A percentile compares a stretch with the other conserved stretches of the same genome.
Evolutionary conservation across 495 filamentous ascomycete genomes (phyloP).

Genomic region (Talaromyces thailandensis): DNA sequence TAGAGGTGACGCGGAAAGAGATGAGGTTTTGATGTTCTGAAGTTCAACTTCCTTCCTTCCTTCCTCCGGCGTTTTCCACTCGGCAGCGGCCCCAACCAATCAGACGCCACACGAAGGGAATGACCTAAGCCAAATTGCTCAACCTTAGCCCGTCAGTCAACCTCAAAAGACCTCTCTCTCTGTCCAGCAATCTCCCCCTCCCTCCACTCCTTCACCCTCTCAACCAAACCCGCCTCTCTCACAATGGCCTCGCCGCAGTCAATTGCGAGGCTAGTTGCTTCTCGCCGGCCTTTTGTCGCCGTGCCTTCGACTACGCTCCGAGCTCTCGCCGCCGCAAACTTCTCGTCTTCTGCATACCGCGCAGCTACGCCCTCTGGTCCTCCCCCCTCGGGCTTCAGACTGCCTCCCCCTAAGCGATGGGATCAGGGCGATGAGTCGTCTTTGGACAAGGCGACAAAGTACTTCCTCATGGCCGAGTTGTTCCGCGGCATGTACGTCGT

Average conservation of each 20-base stretch:
- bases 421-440: slow-evolving; percentile 61
- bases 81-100: slow-evolving; percentile 27
- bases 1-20: slow-evolving; percentile 12
- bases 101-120: slow-evolving; percentile 31
- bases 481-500: slow-evolving; percentile 95
- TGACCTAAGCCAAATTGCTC: slow-evolving; percentile 32
- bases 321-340: slow-evolving; percentile 43
- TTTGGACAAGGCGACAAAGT: slow-evolving; percentile 76
- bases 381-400: slow-evolving; percentile 68
- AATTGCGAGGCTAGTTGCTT: slow-evolving; percentile 43
- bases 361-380: slow-evolving; percentile 67
- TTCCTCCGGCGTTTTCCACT: slow-evolving; percentile 7
- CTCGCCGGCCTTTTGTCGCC: slow-evolving; percentile 26
- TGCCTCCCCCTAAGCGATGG: slow-evolving; percentile 58
- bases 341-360: slow-evolving; percentile 51
- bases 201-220: slow-evolving; percentile 13
- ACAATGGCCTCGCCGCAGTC: slow-evolving; percentile 46
- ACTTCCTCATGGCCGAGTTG: slow-evolving; percentile 93
- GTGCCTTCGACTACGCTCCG: slow-evolving; percentile 26
- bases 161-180: not conserved
- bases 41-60: not conserved
- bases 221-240: slow-evolving; percentile 15
- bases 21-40: slow-evolving; percentile 10
- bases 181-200: slow-evolving; percentile 11
- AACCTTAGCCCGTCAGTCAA: not conserved